Evolutionary conservation across 176 grass and related monocot species (phyloP).

Genomic region (Thinopyrum elongatum): DNA sequence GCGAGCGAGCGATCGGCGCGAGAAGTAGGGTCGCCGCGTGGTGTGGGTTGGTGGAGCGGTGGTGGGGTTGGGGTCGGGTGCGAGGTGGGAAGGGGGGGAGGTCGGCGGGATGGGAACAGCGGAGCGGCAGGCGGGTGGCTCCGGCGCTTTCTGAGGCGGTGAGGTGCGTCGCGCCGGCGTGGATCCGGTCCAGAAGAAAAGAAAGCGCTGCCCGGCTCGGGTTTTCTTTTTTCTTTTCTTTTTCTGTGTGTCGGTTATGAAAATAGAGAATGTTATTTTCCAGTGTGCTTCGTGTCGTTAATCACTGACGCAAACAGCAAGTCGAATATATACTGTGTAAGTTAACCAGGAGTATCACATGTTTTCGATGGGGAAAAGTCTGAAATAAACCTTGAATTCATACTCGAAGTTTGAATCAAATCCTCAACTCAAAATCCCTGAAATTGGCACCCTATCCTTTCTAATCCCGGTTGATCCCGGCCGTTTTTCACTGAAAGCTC

Average conservation of each 20-base stretch:
- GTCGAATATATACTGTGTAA: no score
- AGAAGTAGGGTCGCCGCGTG: slow-evolving; percentile 23
- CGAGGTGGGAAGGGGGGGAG: not conserved
- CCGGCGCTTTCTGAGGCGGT: slow-evolving; percentile 12
- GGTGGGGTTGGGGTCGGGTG: not conserved
- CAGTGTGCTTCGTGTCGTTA: no score
- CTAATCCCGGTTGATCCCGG: no score
- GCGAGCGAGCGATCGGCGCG: not conserved
- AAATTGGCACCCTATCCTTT: no score
- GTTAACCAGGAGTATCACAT: no score
- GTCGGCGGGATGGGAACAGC: slow-evolving; percentile 48
- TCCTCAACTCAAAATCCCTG: no score
- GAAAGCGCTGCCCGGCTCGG: not conserved
- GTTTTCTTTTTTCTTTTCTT: not conserved
- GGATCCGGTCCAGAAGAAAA: not conserved
- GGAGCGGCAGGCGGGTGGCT: slow-evolving; percentile 30
- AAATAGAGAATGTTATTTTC: no score
- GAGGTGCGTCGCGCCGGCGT: slow-evolving; percentile 14
- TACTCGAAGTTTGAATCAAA: no score
- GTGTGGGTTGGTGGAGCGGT: slow-evolving; percentile 36
- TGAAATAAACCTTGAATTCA: no score
- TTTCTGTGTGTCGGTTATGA: not conserved
- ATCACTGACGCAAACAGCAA: no score
- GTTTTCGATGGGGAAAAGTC: no score
- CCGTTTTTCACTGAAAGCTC: no score